Evolutionary conservation across 108 stramenopile genomes (phyloP).

Genomic region (Nitzschia sp.): DNA sequence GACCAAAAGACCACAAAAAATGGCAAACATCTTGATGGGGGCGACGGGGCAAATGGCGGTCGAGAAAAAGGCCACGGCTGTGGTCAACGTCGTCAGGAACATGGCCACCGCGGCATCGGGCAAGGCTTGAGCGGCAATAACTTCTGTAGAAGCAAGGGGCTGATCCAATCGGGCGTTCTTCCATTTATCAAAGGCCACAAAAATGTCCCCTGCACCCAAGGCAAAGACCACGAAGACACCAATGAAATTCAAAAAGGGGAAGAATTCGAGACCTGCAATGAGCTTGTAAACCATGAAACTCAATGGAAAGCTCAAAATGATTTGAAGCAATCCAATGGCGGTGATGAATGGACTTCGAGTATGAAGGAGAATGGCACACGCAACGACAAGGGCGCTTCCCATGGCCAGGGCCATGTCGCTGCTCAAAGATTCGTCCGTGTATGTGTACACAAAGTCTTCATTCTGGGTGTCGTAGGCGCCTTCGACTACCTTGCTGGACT

Average conservation of each 20-base stretch:
- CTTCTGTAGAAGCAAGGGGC: slow-evolving; percentile 28
- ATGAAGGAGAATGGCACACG: slow-evolving; percentile 46
- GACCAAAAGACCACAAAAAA: slow-evolving; percentile 59
- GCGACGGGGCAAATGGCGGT: slow-evolving; percentile 54
- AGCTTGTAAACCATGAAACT: slow-evolving; percentile 55
- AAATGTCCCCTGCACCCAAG: slow-evolving; percentile 56
- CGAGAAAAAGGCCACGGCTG: slow-evolving; percentile 53
- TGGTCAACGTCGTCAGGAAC: slow-evolving; percentile 53
- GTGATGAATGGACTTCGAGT: slow-evolving; percentile 47
- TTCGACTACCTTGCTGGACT: slow-evolving; percentile 11
- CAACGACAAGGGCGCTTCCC: slow-evolving; percentile 34
- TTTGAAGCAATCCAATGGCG: slow-evolving; percentile 44
- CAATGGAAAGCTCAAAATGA: slow-evolving; percentile 51
- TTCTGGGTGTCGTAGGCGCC: slow-evolving; percentile 51
- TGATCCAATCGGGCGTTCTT: slow-evolving; percentile 39
- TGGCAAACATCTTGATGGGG: slow-evolving; percentile 53
- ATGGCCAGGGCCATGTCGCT: slow-evolving; percentile 46
- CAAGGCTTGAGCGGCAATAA: slow-evolving; percentile 48
- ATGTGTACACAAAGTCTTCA: slow-evolving; percentile 39
- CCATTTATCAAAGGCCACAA: slow-evolving; percentile 57
- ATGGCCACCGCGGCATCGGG: slow-evolving; percentile 56
- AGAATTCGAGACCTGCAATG: slow-evolving; percentile 42
- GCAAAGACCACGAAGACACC: slow-evolving; percentile 59
- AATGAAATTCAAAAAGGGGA: slow-evolving; percentile 61
- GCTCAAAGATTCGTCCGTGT: slow-evolving; percentile 22